Base-by-base conservation (phyloP, 805 yeast species). In the Candida ipomoeae region DNA sequence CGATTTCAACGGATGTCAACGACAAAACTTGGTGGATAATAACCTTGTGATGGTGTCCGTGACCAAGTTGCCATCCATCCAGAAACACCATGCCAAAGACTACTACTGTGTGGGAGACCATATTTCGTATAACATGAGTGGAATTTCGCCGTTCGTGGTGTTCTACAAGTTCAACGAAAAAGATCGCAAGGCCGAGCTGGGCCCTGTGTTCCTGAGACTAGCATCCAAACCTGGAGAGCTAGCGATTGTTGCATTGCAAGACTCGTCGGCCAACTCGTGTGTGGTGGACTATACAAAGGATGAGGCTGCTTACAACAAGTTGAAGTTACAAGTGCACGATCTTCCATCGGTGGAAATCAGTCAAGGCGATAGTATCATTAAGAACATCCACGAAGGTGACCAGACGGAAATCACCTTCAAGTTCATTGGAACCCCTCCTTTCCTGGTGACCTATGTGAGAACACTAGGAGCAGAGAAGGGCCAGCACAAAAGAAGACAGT, bases 61-160 rank as follows among this genome's bases (percentile, higher is more conserved):
- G 6, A 83, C 92, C 2, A 91, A 87, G 57, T 83, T 84, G 8
- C 96, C 97, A 7, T 78, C 81, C 54, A 83, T 91, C 6, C 69
- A 68, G 50, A 66, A 76, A 43, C 52, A 44, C 5, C 14, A 15
- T 7, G n/a, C 14, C 17, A 49, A 51, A 17, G 44, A 45, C 2
- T 79, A 85, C 59, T 85, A 83, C 61, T 94, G 99, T 77, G 96
- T 92, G 26, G 99, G 99, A 10, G 98, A 92, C 54, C 85, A 87
- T 53, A 80, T 94, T 23, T 76, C 85, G 1, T 88, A 88, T 62
- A 79, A 84, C 54, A 67, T 92, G 54, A 79, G 80, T 14, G 98
- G 98, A 2, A 71, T 80, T 3, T 81, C 96, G 0, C 97, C 97
- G 18, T 89, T 89, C 63, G 78, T 78, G 1, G 78, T 95, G 4